A percentile compares a stretch with the other conserved stretches of the same genome.
These are phyloP conservation scores for Prunus kanzakura DNA, from an alignment of 306 rosid species.

Conservation along the genomic window DNA sequence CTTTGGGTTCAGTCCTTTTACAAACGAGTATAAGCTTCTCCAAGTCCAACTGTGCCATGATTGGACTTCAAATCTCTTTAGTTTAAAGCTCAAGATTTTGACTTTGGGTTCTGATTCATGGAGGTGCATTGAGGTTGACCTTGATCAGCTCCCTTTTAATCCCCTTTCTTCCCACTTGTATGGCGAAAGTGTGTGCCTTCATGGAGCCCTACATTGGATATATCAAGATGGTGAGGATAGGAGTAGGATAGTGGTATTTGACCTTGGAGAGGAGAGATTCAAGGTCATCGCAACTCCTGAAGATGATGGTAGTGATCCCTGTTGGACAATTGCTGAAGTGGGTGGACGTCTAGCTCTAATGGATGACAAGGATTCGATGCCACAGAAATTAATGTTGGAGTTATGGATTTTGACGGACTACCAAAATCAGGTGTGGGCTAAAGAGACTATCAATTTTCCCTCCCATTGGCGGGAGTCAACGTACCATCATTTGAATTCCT, in stretches of 20 bases:
- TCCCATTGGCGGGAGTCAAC: not conserved
- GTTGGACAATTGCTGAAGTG: not conserved
- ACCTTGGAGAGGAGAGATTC: slow-evolving; percentile 1
- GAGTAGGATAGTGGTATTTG: not conserved
- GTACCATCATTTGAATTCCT: not conserved
- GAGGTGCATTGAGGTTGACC: not conserved
- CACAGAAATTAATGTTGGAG: too few relatives aligned
- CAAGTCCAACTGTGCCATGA: not conserved
- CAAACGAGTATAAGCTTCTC: not conserved
- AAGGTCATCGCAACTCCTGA: not conserved
- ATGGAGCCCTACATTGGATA: slow-evolving; percentile 5
- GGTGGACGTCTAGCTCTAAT: not conserved
- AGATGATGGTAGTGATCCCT: too few relatives aligned
- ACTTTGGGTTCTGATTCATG: not conserved
- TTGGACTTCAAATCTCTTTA: not conserved
- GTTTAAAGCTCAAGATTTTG: not conserved
- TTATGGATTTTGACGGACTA: slow-evolving; percentile 13
- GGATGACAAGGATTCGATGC: not conserved
- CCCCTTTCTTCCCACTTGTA: not conserved
- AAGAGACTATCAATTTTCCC: not conserved
- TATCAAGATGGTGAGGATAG: not conserved
- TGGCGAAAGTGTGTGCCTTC: not conserved
- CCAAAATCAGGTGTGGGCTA: not conserved
- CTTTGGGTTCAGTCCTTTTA: not conserved
- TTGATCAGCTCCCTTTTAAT: not conserved